These are phyloP conservation scores for Mycena alexandri DNA, from an alignment of 768 basidiomycete genomes.

Conservation along the genomic window DNA sequence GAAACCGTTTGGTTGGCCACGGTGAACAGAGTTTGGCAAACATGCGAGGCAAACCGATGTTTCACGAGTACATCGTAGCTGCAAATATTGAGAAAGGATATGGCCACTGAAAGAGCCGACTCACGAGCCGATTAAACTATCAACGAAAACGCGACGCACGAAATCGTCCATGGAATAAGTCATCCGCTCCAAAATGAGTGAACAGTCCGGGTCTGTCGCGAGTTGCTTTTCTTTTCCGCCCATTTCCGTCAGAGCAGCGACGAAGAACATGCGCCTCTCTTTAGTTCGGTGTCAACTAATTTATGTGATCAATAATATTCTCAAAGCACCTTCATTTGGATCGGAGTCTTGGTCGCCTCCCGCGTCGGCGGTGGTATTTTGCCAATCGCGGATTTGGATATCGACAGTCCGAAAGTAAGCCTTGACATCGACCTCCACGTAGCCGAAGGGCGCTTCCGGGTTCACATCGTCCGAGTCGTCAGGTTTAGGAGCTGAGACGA, in stretches of 20 bases:
- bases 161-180: constrained; percentile 96
- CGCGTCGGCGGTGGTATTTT: constrained; percentile 61
- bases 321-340: constrained; percentile 75
- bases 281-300: constrained; percentile 31
- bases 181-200: constrained; percentile 90
- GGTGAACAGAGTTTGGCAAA: constrained; percentile 89
- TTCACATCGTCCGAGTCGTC: constrained; percentile 54
- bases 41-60: constrained; percentile 96
- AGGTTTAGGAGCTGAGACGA: constrained; percentile 58
- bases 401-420: constrained; percentile 94
- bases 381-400: constrained; percentile 89
- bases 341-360: constrained; percentile 64
- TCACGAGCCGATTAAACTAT: constrained; percentile 90
- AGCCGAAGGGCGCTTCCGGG: constrained; percentile 88
- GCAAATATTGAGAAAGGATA: not conserved
- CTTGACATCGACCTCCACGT: constrained; percentile 90
- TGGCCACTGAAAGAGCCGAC: constrained; percentile 55
- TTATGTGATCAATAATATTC: not conserved
- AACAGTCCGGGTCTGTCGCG: constrained; percentile 95
- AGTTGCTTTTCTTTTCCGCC: constrained; percentile 89
- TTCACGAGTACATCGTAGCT: constrained; percentile 75
- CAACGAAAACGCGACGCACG: constrained; percentile 90
- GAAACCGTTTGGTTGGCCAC: constrained; percentile 73
- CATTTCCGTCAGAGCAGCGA: constrained; percentile 89
- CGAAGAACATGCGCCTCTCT: constrained; percentile 84